Evolutionary conservation across 257 asterid species (phyloP).

Genomic region (Penstemon newberryi): DNA sequence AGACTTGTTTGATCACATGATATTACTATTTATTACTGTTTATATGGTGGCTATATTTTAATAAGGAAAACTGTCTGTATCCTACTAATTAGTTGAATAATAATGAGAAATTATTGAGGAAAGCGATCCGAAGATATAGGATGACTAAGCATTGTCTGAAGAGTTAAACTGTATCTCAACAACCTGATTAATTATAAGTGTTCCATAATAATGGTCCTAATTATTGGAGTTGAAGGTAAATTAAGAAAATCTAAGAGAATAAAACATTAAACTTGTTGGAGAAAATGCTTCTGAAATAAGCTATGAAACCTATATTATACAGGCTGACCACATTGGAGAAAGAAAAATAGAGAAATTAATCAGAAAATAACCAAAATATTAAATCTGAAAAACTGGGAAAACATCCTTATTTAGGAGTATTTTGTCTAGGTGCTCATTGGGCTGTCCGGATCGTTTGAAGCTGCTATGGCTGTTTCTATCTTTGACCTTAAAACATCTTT

Average conservation of each 20-base stretch:
- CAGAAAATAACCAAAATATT: neutral
- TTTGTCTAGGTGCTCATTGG: constrained; percentile 49
- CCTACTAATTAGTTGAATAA: constrained; percentile 3
- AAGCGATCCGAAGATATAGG: neutral
- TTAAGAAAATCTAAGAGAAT: neutral
- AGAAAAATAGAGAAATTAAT: neutral
- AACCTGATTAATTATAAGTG: neutral
- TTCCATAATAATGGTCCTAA: neutral
- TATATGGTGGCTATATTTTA: constrained; percentile 17
- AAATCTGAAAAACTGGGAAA: neutral
- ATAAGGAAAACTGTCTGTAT: neutral
- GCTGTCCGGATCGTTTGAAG: constrained; percentile 61
- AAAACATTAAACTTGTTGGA: neutral
- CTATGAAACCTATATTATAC: constrained; percentile 14
- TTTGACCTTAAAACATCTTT: constrained; percentile 44
- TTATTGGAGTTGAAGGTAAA: neutral
- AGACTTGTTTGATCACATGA: neutral
- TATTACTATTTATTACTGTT: constrained; percentile 1
- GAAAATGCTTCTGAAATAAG: constrained; percentile 1
- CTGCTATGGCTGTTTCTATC: constrained; percentile 68
- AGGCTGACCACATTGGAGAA: neutral
- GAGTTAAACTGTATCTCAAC: neutral
- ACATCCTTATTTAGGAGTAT: neutral
- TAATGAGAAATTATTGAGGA: neutral
- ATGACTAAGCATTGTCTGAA: constrained; percentile 27